Conservation (phyloP, 2,329 filamentous ascomycete genomes). For the Neofusicoccum cordaticola region DNA sequence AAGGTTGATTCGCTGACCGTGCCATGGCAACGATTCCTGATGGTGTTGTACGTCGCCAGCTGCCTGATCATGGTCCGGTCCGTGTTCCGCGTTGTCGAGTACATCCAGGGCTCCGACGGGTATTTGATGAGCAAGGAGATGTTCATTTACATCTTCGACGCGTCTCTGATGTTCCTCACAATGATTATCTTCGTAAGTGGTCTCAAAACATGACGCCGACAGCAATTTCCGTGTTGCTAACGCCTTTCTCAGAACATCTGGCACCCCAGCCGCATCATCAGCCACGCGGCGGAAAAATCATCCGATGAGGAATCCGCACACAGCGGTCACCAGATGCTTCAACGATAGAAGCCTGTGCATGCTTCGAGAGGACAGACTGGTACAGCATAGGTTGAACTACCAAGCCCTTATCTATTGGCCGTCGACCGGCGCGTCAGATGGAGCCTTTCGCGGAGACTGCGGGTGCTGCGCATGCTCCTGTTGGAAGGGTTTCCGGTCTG, state of each 20-base stretch:
- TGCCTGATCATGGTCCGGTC: slow-evolving; percentile 50
- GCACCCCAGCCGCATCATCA: slow-evolving; percentile 35
- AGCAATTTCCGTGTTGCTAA: too few species aligned
- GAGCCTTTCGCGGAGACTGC: slow-evolving; percentile 12
- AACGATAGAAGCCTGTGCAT: slow-evolving; percentile 6
- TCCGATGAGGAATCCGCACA: not conserved
- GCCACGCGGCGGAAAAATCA: not conserved
- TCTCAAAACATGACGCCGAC: too few species aligned
- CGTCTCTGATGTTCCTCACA: slow-evolving; percentile 43
- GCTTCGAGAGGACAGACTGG: not conserved
- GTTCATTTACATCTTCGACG: slow-evolving; percentile 50
- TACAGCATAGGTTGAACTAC: not conserved
- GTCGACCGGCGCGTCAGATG: slow-evolving; percentile 8
- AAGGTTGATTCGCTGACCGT: not conserved
- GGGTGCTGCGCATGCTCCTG: slow-evolving; percentile 15
- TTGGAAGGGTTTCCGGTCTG: not conserved
- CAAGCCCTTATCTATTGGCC: not conserved
- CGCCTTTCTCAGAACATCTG: slow-evolving; percentile 22
- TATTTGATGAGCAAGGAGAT: slow-evolving; percentile 46
- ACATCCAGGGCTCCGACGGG: slow-evolving; percentile 44
- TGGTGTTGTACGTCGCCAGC: slow-evolving; percentile 44
- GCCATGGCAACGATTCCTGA: slow-evolving; percentile 34
- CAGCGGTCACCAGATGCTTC: slow-evolving; percentile 5
- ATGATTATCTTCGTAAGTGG: slow-evolving; percentile 36
- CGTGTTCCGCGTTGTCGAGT: slow-evolving; percentile 51